These are phyloP conservation scores for Pugionium dolabratum DNA, from an alignment of 345 rosid genomes.

Conservation along the genomic window DNA sequence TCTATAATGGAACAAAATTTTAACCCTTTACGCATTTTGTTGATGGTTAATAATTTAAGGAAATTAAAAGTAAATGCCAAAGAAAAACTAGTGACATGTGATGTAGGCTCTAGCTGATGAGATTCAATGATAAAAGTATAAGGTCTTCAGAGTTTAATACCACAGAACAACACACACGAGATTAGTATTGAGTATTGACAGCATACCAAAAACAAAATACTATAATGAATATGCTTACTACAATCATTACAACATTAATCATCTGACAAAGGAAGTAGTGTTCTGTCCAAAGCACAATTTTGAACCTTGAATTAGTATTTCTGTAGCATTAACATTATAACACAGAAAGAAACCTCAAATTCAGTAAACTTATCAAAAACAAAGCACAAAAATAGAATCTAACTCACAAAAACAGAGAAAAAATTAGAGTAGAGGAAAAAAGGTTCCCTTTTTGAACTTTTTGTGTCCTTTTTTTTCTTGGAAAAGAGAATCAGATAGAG, in stretches of 20 bases:
- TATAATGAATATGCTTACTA: too few relatives aligned
- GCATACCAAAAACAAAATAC: too few relatives aligned
- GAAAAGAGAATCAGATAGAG: conserved; percentile 29
- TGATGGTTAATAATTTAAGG: too few relatives aligned
- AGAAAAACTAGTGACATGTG: background rate
- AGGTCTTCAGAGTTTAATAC: background rate
- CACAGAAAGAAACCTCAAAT: conserved; percentile 28
- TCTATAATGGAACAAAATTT: too few relatives aligned
- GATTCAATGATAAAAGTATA: background rate
- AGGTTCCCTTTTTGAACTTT: conserved; percentile 29
- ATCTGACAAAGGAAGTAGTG: background rate
- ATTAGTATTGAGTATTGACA: too few relatives aligned
- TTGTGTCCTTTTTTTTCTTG: conserved; percentile 9
- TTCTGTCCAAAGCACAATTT: background rate
- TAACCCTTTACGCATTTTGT: too few relatives aligned
- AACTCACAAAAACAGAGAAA: conserved; percentile 5
- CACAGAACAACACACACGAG: background rate
- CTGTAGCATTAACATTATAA: conserved; percentile 17
- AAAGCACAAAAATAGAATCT: conserved; percentile 32
- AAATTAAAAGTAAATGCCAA: background rate
- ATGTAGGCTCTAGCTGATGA: background rate
- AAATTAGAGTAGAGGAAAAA: conserved; percentile 25
- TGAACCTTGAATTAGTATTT: conserved; percentile 18
- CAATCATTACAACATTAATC: too few relatives aligned
- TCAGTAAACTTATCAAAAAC: conserved; percentile 29